Percentiles rank a stretch among this genome's conserved stretches.
Evolutionary conservation across 139 green algal species (phyloP).

Genomic region (Yamagishiella unicocca): DNA sequence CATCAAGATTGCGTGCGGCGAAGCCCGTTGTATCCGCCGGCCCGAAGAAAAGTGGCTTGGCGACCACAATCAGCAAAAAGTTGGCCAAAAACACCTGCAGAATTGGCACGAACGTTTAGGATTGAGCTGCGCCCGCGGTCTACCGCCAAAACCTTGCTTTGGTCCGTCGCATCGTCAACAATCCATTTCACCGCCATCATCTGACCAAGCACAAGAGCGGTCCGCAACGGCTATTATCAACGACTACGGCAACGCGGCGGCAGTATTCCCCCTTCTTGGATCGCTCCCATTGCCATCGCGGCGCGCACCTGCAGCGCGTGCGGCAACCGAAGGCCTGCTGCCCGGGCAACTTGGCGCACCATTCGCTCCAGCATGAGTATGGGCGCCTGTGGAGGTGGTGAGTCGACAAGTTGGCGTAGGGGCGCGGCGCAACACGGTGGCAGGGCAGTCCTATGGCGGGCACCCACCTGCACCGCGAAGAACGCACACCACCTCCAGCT

Average conservation of each 20-base stretch:
- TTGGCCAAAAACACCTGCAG: slow-evolving; percentile 57
- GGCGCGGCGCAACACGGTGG: background rate
- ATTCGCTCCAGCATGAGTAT: slow-evolving; percentile 57
- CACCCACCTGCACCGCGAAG: slow-evolving; percentile 58
- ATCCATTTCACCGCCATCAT: no score
- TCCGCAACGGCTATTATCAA: no score
- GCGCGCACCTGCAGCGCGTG: slow-evolving; percentile 11
- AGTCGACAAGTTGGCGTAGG: background rate
- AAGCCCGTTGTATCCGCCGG: slow-evolving; percentile 54
- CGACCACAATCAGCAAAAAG: slow-evolving; percentile 64
- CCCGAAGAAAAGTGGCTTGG: slow-evolving; percentile 66
- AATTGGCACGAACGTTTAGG: no score
- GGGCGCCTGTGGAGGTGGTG: slow-evolving; percentile 44
- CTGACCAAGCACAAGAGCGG: no score
- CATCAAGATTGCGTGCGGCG: slow-evolving; percentile 38
- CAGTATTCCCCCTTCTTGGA: no score
- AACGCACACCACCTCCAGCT: slow-evolving; percentile 63
- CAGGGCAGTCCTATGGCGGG: background rate
- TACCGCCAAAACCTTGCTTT: no score
- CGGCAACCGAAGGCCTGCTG: background rate
- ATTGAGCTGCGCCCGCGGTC: no score
- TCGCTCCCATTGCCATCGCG: no score
- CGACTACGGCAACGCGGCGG: no score
- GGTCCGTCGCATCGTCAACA: no score
- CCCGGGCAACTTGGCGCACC: slow-evolving; percentile 16